phyloP scores from a whole-genome alignment of 176 grass and related monocot genomes.

The Dendrocalamus sinicus region DNA sequence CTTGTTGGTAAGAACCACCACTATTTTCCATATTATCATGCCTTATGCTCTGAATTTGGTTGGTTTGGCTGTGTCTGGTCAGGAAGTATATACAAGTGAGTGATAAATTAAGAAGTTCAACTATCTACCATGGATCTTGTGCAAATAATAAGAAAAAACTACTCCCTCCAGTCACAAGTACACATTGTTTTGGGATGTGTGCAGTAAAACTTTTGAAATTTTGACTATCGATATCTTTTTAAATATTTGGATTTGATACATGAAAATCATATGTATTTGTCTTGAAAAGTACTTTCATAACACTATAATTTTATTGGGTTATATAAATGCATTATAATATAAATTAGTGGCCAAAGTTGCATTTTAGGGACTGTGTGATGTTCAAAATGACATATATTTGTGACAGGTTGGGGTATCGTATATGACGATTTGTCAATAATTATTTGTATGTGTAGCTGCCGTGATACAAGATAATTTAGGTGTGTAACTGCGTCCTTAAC shows the following conservation, averaged over 20 bases:
- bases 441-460: neutral
- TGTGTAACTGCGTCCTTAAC: neutral
- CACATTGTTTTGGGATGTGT: too few relatives aligned
- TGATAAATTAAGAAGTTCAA: constrained; percentile 16
- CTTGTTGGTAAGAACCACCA: neutral
- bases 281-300: too few relatives aligned
- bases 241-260: too few relatives aligned
- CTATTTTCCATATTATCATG: constrained; percentile 9
- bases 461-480: neutral
- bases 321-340: too few relatives aligned
- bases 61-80: neutral
- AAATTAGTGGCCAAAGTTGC: too few relatives aligned
- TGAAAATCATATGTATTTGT: too few relatives aligned
- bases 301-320: too few relatives aligned
- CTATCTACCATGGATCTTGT: neutral
- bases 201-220: too few relatives aligned
- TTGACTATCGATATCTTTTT: too few relatives aligned
- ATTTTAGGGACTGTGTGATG: too few relatives aligned
- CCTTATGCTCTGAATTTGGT: neutral
- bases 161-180: too few relatives aligned
- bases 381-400: too few relatives aligned
- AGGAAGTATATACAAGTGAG: neutral
- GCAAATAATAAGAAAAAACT: neutral
- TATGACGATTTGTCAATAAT: neutral
- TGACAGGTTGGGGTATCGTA: neutral